Percentiles rank a stretch among this genome's conserved stretches.
These are phyloP conservation scores for Monosporascus sp. DNA, from an alignment of 2,329 filamentous ascomycete species.

Conservation along the genomic window DNA sequence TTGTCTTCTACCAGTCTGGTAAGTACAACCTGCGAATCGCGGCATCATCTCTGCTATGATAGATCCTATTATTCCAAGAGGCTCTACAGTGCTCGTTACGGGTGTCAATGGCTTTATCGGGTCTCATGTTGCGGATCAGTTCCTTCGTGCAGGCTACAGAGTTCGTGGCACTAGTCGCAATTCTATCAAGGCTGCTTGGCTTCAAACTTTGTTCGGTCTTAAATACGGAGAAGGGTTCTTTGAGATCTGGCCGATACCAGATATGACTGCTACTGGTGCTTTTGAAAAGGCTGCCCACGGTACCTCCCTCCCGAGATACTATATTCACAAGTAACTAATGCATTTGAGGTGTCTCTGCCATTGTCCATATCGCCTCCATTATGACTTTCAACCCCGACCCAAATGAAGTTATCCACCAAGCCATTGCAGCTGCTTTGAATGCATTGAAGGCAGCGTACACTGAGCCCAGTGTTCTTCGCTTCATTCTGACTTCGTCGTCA, in stretches of 20 bases:
- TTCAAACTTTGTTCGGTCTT: slow-evolving; percentile 9
- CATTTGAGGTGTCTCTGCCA: slow-evolving; percentile 10
- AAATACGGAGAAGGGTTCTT: slow-evolving; percentile 16
- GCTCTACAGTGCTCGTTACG: slow-evolving; percentile 35
- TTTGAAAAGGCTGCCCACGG: slow-evolving; percentile 13
- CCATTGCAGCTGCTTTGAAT: slow-evolving; percentile 7
- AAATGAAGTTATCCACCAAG: slow-evolving; percentile 7
- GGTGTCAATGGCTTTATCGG: slow-evolving; percentile 38
- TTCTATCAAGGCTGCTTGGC: slow-evolving; percentile 11
- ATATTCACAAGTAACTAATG: background rate
- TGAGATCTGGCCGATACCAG: slow-evolving; percentile 10
- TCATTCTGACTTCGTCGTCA: slow-evolving; percentile 18
- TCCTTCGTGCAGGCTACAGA: slow-evolving; percentile 34
- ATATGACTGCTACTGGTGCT: slow-evolving; percentile 11
- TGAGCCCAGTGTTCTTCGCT: slow-evolving; percentile 14
- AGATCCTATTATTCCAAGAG: slow-evolving; percentile 2
- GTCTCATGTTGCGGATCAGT: slow-evolving; percentile 34
- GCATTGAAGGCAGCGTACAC: slow-evolving; percentile 11
- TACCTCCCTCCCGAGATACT: background rate
- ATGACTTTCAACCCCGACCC: slow-evolving; percentile 12
- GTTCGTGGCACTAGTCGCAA: slow-evolving; percentile 32
- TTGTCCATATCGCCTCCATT: slow-evolving; percentile 15
- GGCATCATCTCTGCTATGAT: too few relatives aligned
- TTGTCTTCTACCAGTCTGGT: too few relatives aligned
- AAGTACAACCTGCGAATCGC: too few relatives aligned